phyloP scores from a whole-genome alignment of 2,329 filamentous ascomycete genomes.

The Botrytis porri region DNA sequence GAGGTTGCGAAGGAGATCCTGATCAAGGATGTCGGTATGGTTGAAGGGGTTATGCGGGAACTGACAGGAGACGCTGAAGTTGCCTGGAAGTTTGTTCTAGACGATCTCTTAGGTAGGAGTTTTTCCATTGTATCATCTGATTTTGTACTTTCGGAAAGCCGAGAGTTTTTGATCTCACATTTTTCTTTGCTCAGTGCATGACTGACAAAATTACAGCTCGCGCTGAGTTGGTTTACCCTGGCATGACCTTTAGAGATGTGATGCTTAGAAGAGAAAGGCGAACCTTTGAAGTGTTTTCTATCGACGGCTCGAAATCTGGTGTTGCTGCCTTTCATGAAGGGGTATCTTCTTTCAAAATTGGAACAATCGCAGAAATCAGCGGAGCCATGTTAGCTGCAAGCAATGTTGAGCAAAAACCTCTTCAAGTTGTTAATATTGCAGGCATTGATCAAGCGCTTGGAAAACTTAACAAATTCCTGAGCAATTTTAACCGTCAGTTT shows the following conservation, averaged over 20 bases:
- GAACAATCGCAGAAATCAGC: constrained; percentile 20
- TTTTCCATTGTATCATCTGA: not conserved
- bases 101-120: constrained; percentile 42
- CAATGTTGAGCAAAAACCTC: constrained; percentile 21
- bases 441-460: constrained; percentile 64
- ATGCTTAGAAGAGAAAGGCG: constrained; percentile 55
- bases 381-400: constrained; percentile 18
- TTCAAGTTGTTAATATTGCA: constrained; percentile 57
- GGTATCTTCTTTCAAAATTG: constrained; percentile 33
- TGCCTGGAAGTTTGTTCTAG: constrained; percentile 50
- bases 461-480: constrained; percentile 65
- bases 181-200: constrained; percentile 11
- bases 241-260: constrained; percentile 66
- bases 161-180: not conserved
- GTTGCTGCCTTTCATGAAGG: constrained; percentile 32
- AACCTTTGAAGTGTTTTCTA: constrained; percentile 58
- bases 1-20: constrained; percentile 56
- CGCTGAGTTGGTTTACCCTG: constrained; percentile 67
- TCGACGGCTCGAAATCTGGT: constrained; percentile 48
- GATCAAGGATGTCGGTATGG: constrained; percentile 54
- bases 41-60: constrained; percentile 31
- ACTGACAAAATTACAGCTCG: constrained; percentile 45
- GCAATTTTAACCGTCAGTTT: constrained; percentile 48
- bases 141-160: not conserved
- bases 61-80: constrained; percentile 40